These are phyloP conservation scores for Candida glucosophila DNA, from an alignment of 1,139 yeast genomes.

Conservation along the genomic window DNA sequence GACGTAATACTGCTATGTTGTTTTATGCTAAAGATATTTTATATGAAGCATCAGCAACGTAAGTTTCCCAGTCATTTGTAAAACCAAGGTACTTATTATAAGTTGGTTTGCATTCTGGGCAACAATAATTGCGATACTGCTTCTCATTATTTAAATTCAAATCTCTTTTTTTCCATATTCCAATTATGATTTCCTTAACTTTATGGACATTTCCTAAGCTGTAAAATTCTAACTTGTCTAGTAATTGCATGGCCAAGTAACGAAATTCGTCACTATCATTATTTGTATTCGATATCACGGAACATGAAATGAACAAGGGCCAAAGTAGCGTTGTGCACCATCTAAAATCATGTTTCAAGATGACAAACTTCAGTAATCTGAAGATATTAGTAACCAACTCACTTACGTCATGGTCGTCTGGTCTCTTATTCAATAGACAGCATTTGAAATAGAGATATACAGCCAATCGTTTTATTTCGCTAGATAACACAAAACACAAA, in stretches of 20 bases:
- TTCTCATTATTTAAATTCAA: conserved; percentile 14
- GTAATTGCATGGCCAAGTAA: conserved; percentile 14
- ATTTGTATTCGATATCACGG: conserved; percentile 15
- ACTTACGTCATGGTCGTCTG: conserved; percentile 11
- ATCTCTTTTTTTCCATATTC: conserved; percentile 22
- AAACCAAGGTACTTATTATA: conserved; percentile 10
- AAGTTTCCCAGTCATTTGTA: conserved; percentile 23
- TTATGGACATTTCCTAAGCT: conserved; percentile 20
- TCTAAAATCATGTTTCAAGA: conserved; percentile 17
- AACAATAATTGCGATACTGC: too few species aligned
- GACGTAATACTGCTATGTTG: too few species aligned
- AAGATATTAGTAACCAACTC: conserved; percentile 10
- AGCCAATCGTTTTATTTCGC: conserved; percentile 20
- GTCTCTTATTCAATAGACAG: conserved; percentile 13
- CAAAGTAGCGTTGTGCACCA: conserved; percentile 20
- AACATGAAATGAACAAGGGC: conserved; percentile 18
- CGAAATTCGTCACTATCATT: conserved; percentile 18
- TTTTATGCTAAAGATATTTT: conserved; percentile 16
- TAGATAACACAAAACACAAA: conserved; percentile 17
- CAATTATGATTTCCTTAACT: conserved; percentile 13
- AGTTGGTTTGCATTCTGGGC: too few species aligned
- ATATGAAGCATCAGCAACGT: conserved; percentile 18
- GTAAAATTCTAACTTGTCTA: conserved; percentile 15
- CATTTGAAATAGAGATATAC: conserved; percentile 18
- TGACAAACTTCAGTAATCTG: conserved; percentile 14